Base-by-base conservation (phyloP, 805 yeast genomes). In the Saccharomycopsis amapae region DNA sequence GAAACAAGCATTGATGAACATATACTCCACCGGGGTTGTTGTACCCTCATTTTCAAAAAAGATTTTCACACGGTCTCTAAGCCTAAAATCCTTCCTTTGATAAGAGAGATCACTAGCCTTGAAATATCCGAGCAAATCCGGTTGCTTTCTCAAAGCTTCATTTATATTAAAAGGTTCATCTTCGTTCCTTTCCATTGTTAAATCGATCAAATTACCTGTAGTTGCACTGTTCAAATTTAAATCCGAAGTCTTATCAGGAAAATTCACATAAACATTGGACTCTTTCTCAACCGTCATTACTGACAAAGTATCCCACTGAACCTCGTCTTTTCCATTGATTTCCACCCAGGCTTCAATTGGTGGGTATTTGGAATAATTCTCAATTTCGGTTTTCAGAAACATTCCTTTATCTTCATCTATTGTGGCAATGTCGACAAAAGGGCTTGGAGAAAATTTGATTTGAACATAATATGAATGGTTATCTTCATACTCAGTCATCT, bases 261-360 rank as follows among this genome's bases (percentile, higher is more conserved):
- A 55, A 4, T 74, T 61, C 1, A 74, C 57, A 44, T 56, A 61
- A 20, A 61, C 59, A 48, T 61, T 62, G 48, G 67, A 63, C 48
- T 75, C 78, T 15, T 63, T 63, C 35, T 73, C 75, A 0, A 69
- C 71, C 0, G 75, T 62, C 7, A 69, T 67, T 2, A 72, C 51
- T 24, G 62, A 61, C 42, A 74, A 52, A 10, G 68, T 58, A 22
- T 63, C 69, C 42, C 62, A 47, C 35, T 65, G 71, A 1, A 68
- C 65, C 33, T 53, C 58, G 12, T 60, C 60, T 17, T 50, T 44
- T 5, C 62, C 59, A 12, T 60, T 60, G 43, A 72, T 56, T 40
- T 66, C 71, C 37, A 69, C 58, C 76, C 78, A 73, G 38, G 76
- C 58, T 54, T 76, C 81, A 6, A 76, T 60, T 1, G 78, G 73